Percentiles rank a stretch among this genome's conserved stretches.
Conservation (phyloP, 179 eudicot species). For the Beta corolliflora region DNA sequence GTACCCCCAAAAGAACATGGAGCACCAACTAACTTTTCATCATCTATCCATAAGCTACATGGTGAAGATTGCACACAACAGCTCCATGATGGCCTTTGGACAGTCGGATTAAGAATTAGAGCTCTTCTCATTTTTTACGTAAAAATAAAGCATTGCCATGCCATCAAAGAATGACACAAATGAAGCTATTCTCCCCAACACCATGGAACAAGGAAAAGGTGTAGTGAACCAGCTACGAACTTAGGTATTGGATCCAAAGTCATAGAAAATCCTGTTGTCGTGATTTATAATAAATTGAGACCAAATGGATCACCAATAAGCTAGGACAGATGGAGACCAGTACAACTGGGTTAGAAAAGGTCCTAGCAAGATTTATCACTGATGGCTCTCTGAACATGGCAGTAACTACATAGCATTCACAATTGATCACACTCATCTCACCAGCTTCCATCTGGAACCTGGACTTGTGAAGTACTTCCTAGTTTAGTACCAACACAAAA, state of each 20-base stretch:
- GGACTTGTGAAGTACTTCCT: neutral
- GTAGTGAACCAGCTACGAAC: neutral
- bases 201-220: neutral
- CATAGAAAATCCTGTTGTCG: neutral
- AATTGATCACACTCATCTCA: neutral
- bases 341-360: neutral
- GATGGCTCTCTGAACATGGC: neutral
- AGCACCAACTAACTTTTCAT: neutral
- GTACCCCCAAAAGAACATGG: neutral
- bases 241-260: neutral
- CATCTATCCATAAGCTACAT: neutral
- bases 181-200: neutral
- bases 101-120: neutral
- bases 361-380: neutral
- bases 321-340: neutral
- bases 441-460: neutral
- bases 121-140: neutral
- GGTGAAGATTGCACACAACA: neutral
- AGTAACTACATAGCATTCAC: neutral
- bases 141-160: neutral
- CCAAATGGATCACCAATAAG: neutral
- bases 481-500: neutral
- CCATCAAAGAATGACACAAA: neutral
- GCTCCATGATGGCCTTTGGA: neutral
- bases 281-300: neutral